Evolutionary conservation across 495 filamentous ascomycete genomes (phyloP).

Genomic region (Parathielavia hyrcaniae): DNA sequence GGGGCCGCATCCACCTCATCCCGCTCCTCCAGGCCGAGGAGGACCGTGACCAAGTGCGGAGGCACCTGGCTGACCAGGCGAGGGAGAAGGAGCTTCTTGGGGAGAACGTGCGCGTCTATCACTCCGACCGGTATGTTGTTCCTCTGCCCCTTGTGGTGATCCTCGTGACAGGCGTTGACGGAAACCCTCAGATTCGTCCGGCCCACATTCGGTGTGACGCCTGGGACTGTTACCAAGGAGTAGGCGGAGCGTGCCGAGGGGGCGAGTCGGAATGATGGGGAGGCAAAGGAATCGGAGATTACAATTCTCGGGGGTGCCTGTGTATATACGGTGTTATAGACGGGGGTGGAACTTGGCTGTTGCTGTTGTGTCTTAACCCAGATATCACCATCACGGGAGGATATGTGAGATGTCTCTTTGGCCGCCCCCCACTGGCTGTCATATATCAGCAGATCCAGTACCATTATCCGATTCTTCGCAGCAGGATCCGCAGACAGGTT

Average conservation of each 20-base stretch:
- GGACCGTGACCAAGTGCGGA: constrained; percentile 85
- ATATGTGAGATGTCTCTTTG: too few species aligned
- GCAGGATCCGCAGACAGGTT: too few species aligned
- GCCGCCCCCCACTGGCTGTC: too few species aligned
- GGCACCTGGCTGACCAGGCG: constrained; percentile 76
- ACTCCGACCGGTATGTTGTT: constrained; percentile 71
- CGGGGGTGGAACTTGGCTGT: too few species aligned
- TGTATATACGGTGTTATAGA: background rate
- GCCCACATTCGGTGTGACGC: constrained; percentile 61
- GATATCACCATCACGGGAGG: too few species aligned
- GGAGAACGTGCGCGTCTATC: constrained; percentile 69
- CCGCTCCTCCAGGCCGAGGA: constrained; percentile 91
- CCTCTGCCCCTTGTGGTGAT: constrained; percentile 28
- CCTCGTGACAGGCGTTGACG: constrained; percentile 9
- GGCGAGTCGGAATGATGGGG: background rate
- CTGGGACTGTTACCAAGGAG: constrained; percentile 49
- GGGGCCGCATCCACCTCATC: constrained; percentile 86
- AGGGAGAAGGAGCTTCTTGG: constrained; percentile 87
- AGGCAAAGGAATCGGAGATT: background rate
- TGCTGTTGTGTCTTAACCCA: too few species aligned
- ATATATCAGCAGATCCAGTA: too few species aligned
- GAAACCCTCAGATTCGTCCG: constrained; percentile 54
- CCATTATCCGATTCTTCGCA: too few species aligned
- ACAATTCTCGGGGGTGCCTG: background rate
- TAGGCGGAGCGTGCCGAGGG: background rate